Evolutionary conservation across 148 eudicot species (phyloP), one percentile per base, ranked within the genome.

Genomic region (Talinum fruticosum): DNA sequence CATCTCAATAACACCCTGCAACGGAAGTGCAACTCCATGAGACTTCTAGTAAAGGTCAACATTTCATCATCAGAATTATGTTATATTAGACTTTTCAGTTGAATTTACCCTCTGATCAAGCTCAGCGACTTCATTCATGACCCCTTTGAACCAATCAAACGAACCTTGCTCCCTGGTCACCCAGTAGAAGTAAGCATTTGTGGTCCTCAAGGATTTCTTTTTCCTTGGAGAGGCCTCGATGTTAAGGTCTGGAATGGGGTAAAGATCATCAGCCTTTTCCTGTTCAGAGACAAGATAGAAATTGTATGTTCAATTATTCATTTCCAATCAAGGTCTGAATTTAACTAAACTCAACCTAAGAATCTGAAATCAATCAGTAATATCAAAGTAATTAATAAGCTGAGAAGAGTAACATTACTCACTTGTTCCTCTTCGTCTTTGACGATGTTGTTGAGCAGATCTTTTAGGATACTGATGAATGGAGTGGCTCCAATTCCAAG

Each of bases 71-170:
- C n/a, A 24, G 12, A 74, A 23, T 18, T 47, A 78, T 41, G 57
- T 51, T 35, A 0, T 68, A 2, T 72, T 24, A 15, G 18, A 41
- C 15, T 33, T 41, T 61, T 19, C 3, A 26, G 33, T 73, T n/a
- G 21, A 10, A 10, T 26, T 80, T 87, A 93, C 99, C 90, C 88
- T 86, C 75, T 93, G 92, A 90, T 96, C 97, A 41, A 91, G 93
- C 57, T 93, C 98, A 0, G 93, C 95, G 72, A 93, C 90, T 89
- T 96, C 99, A 86, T 93, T 88, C 99, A 93, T 96, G 38, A 93
- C 92, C 28, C 99, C 99, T 86, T 88, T 93, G 85, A 96, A 96
- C 98, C 99, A 96, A 88, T 96, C 99, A 68, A 96, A 93, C 3
- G 99, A 96, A 2, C 99, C 93, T 87, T 96, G 98, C 80, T 96